phyloP scores from a whole-genome alignment of 78 protist genomes.

The Dictyostelium capitatum region DNA sequence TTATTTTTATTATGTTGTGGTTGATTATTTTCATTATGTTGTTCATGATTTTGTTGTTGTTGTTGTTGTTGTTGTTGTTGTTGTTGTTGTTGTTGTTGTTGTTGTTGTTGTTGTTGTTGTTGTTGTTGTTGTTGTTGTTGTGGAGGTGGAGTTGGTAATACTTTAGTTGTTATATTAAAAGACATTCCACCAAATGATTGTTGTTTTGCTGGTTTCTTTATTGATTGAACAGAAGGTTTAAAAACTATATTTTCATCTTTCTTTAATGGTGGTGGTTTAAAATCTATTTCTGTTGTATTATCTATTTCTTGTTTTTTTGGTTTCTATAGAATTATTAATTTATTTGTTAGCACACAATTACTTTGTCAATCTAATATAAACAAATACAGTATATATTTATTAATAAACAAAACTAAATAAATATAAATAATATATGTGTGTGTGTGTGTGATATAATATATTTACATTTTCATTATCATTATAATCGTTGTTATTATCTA shows the following conservation, averaged over 20 bases:
- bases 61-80: background rate
- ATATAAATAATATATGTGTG: too few relatives aligned
- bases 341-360: background rate
- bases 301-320: background rate
- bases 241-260: background rate
- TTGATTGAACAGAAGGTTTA: background rate
- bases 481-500: background rate
- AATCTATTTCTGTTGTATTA: background rate
- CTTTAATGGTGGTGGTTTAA: constrained; percentile 12
- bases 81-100: background rate
- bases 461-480: background rate
- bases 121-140: background rate
- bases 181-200: constrained; percentile 9
- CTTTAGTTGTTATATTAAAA: constrained; percentile 26
- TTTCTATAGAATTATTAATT: background rate
- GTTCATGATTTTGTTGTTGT: background rate
- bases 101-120: background rate
- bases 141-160: constrained; percentile 8
- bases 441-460: too few relatives aligned
- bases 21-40: background rate
- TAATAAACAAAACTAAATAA: background rate
- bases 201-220: constrained; percentile 9
- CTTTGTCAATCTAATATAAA: background rate
- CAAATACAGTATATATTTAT: background rate
- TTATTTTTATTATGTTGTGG: background rate